Evolutionary conservation across 176 grass and related monocot genomes (phyloP).

Genomic region (Oryza longistaminata): DNA sequence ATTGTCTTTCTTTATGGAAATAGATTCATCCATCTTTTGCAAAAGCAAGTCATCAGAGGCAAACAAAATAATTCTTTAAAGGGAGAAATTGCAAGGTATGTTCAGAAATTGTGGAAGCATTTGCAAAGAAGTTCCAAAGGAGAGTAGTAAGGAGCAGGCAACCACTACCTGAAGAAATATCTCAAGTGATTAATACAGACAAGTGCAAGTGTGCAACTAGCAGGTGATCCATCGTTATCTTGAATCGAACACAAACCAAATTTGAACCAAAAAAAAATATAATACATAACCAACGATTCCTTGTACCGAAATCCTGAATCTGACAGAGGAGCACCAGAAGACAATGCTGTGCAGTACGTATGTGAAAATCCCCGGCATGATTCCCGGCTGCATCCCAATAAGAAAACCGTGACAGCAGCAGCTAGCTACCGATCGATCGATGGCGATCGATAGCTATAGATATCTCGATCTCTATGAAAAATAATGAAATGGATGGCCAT

Average conservation of each 20-base stretch:
- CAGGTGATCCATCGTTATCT: not conserved
- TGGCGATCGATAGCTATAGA: not conserved
- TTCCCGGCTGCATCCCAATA: constrained; percentile 2
- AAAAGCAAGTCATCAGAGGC: not conserved
- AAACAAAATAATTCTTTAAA: not conserved
- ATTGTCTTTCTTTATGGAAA: no score
- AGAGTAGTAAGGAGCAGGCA: not conserved
- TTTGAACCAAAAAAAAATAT: not conserved
- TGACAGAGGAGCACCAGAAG: not conserved
- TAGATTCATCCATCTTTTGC: not conserved
- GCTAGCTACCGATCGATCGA: not conserved
- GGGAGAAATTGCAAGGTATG: not conserved
- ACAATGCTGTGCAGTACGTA: not conserved
- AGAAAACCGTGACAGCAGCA: not conserved
- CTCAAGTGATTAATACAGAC: not conserved
- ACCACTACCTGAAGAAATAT: constrained; percentile 14
- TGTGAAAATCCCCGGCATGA: not conserved
- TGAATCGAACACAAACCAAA: not conserved
- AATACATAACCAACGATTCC: not conserved
- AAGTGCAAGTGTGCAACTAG: not conserved
- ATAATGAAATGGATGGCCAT: constrained; percentile 8
- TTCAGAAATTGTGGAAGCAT: not conserved
- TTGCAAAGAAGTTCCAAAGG: not conserved
- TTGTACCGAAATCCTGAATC: not conserved
- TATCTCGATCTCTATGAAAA: not conserved